Percentiles rank a stretch among this genome's conserved stretches.
Conservation (phyloP, 2,329 filamentous ascomycete species). For the Aspergillus quadrilineatus region DNA sequence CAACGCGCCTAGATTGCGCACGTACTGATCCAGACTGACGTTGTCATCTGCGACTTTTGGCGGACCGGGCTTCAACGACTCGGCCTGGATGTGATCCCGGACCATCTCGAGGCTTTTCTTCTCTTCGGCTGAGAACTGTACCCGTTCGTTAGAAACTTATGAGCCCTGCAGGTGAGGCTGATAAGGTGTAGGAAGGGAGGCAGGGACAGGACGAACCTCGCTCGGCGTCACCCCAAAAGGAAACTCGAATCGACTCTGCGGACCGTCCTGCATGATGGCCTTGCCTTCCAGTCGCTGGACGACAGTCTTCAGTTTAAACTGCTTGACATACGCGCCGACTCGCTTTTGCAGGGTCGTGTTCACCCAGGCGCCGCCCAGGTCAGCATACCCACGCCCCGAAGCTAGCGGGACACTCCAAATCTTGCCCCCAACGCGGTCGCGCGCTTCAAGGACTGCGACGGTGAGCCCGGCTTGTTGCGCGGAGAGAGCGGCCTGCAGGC, state of each 20-base stretch:
- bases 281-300: conserved; percentile 46
- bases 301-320: conserved; percentile 42
- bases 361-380: conserved; percentile 61
- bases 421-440: conserved; percentile 47
- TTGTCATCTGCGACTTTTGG: conserved; percentile 31
- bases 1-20: conserved; percentile 32
- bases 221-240: conserved; percentile 34
- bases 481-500: conserved; percentile 37
- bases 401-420: conserved; percentile 26
- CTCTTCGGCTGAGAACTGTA: conserved; percentile 32
- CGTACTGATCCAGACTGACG: conserved; percentile 37
- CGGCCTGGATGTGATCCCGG: conserved; percentile 38
- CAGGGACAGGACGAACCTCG: conserved; percentile 20
- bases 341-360: conserved; percentile 55
- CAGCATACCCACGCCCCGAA: conserved; percentile 32
- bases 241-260: conserved; percentile 21
- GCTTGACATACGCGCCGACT: conserved; percentile 41
- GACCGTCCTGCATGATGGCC: conserved; percentile 38
- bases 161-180: not conserved
- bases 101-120: conserved; percentile 36
- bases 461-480: conserved; percentile 34
- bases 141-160: not conserved
- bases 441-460: conserved; percentile 41
- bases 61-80: conserved; percentile 26
- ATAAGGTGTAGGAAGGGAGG: too few species aligned